These are phyloP conservation scores for Mesotaenium endlicherianum DNA, from an alignment of 139 green algal species.

Conservation along the genomic window DNA sequence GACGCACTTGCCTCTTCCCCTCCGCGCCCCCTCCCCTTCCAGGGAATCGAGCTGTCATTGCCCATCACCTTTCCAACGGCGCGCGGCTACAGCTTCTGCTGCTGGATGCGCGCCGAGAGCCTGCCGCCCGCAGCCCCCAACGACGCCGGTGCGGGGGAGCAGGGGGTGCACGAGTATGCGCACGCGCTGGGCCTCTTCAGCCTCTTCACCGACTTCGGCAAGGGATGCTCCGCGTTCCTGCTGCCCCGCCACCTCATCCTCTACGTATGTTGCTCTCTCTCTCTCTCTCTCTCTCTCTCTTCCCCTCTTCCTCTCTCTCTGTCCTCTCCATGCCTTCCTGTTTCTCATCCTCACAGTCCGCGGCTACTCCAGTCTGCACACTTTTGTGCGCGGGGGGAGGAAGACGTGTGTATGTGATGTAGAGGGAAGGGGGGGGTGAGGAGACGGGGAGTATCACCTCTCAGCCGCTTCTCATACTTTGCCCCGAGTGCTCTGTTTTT, in stretches of 20 bases:
- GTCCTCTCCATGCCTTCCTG: background rate
- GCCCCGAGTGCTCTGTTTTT: too few relatives aligned
- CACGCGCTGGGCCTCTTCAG: constrained; percentile 32
- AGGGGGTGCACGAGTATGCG: background rate
- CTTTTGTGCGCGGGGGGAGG: too few relatives aligned
- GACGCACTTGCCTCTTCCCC: background rate
- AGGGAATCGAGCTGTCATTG: background rate
- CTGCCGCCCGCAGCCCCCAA: background rate
- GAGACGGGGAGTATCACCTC: too few relatives aligned
- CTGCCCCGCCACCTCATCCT: background rate
- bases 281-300: too few relatives aligned
- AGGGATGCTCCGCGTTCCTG: constrained; percentile 14
- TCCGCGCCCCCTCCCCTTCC: background rate
- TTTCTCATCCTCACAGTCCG: too few relatives aligned
- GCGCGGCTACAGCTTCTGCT: constrained; percentile 24
- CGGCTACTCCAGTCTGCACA: too few relatives aligned
- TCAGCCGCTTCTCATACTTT: too few relatives aligned
- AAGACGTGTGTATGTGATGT: too few relatives aligned
- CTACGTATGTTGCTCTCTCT: background rate
- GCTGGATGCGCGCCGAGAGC: constrained; percentile 25
- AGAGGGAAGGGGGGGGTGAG: too few relatives aligned
- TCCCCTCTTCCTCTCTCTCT: background rate
- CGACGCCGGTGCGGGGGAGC: background rate
- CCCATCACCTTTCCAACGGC: background rate
- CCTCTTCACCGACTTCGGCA: constrained; percentile 13